A percentile compares a stretch with the other conserved stretches of the same genome.
Conservation (phyloP, 2,329 filamentous ascomycete species). For the Phoma herbarum region DNA sequence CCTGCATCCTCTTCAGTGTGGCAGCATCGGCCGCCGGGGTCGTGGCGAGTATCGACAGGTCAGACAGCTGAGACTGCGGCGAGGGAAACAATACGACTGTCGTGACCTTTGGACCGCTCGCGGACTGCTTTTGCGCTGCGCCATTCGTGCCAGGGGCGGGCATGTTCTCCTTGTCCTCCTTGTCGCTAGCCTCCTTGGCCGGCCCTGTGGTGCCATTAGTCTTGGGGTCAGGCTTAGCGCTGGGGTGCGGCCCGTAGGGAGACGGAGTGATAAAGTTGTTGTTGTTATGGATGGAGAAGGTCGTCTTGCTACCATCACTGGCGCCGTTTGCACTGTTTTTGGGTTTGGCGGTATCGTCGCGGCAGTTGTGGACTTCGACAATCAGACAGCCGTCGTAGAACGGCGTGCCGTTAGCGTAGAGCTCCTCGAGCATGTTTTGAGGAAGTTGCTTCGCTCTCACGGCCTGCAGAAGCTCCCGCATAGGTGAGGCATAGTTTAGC, state of each 20-base stretch:
- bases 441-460: constrained; percentile 79
- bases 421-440: constrained; percentile 84
- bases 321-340: constrained; percentile 59
- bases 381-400: constrained; percentile 96
- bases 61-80: constrained; percentile 74
- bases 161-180: constrained; percentile 66
- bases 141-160: constrained; percentile 60
- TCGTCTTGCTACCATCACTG: constrained; percentile 67
- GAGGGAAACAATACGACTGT: constrained; percentile 90
- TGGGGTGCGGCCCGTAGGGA: constrained; percentile 77
- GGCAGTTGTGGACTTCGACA: constrained; percentile 91
- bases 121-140: constrained; percentile 56
- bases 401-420: constrained; percentile 73
- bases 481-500: constrained; percentile 91
- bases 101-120: constrained; percentile 63
- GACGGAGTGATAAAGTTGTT: constrained; percentile 92
- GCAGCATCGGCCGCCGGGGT: constrained; percentile 67
- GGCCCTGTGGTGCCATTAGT: constrained; percentile 33
- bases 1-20: constrained; percentile 59
- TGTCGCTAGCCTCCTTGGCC: constrained; percentile 33
- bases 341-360: constrained; percentile 68
- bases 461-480: constrained; percentile 83
- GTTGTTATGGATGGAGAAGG: constrained; percentile 91
- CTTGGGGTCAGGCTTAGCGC: constrained; percentile 38
- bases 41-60: constrained; percentile 77